Percentiles rank a stretch among this genome's conserved stretches.
Conservation (phyloP, 257 asterid genomes). For the Plantago major region DNA sequence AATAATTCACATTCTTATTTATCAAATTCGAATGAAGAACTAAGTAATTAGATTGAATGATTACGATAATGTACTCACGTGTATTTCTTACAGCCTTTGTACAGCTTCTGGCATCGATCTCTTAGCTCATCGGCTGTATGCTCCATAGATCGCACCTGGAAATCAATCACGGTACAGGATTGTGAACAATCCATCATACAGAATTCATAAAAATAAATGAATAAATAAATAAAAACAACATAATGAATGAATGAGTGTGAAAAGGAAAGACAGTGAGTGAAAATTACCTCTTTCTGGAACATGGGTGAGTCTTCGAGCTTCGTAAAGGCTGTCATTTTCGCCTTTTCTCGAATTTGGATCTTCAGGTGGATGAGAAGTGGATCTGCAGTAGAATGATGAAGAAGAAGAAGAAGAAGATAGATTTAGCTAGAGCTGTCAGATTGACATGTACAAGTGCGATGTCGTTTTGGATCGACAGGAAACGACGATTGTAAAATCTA, state of each 20-base stretch:
- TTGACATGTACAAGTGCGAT: too few species aligned
- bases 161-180: slow-evolving; percentile 15
- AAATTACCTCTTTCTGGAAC: slow-evolving; percentile 81
- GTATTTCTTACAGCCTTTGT: slow-evolving; percentile 78
- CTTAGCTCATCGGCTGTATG: slow-evolving; percentile 73
- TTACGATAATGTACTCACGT: slow-evolving; percentile 50
- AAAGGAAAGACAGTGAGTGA: not conserved
- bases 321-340: slow-evolving; percentile 65
- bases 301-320: slow-evolving; percentile 97
- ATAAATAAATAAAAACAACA: not conserved
- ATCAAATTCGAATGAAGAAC: not conserved
- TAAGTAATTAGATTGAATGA: not conserved
- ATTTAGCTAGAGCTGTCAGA: too few species aligned
- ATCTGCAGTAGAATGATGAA: too few species aligned
- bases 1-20: not conserved
- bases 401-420: too few species aligned
- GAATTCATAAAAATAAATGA: not conserved
- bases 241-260: not conserved
- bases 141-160: slow-evolving; percentile 78
- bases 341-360: slow-evolving; percentile 11
- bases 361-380: slow-evolving; percentile 10
- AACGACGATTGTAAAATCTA: not conserved
- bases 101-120: slow-evolving; percentile 89
- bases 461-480: too few species aligned
- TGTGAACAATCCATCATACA: not conserved